phyloP scores from a whole-genome alignment of 1,284 basidiomycete genomes.

The Cerioporus squamosus region DNA sequence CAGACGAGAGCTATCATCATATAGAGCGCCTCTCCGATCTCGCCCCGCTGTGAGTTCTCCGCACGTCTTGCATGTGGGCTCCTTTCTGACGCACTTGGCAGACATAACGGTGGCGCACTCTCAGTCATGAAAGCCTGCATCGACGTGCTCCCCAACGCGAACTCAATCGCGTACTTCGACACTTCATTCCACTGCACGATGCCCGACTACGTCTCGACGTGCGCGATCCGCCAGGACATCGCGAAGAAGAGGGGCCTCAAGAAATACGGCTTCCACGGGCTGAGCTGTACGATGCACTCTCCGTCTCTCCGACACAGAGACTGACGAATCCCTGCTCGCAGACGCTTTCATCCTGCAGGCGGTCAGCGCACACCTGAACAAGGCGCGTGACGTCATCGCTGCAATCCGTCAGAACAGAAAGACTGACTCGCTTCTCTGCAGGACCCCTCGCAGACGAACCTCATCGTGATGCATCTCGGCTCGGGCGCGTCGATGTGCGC shows the following conservation, averaged over 20 bases:
- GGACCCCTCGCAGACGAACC: constrained; percentile 51
- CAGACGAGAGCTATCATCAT: constrained; percentile 61
- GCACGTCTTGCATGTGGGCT: neutral
- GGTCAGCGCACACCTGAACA: constrained; percentile 61
- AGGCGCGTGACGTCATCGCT: constrained; percentile 39
- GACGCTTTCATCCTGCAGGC: constrained; percentile 67
- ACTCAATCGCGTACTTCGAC: constrained; percentile 80
- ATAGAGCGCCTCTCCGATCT: constrained; percentile 81
- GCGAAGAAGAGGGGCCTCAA: constrained; percentile 69
- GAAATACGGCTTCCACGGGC: constrained; percentile 90
- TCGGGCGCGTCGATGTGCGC: constrained; percentile 84
- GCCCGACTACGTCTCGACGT: constrained; percentile 74
- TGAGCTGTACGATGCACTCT: constrained; percentile 55
- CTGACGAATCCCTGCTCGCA: constrained; percentile 30
- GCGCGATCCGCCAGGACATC: constrained; percentile 71
- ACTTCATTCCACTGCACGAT: constrained; percentile 84
- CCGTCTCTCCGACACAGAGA: constrained; percentile 26
- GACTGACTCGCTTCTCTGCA: constrained; percentile 29
- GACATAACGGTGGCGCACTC: constrained; percentile 66
- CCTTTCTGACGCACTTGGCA: constrained; percentile 27
- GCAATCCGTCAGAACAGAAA: neutral
- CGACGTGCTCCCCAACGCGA: constrained; percentile 61
- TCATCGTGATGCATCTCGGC: constrained; percentile 85
- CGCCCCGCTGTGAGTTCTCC: constrained; percentile 70
- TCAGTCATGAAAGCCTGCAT: constrained; percentile 68